phyloP scores from a whole-genome alignment of 108 stramenopile genomes.

The Cyclotella distinguenda region DNA sequence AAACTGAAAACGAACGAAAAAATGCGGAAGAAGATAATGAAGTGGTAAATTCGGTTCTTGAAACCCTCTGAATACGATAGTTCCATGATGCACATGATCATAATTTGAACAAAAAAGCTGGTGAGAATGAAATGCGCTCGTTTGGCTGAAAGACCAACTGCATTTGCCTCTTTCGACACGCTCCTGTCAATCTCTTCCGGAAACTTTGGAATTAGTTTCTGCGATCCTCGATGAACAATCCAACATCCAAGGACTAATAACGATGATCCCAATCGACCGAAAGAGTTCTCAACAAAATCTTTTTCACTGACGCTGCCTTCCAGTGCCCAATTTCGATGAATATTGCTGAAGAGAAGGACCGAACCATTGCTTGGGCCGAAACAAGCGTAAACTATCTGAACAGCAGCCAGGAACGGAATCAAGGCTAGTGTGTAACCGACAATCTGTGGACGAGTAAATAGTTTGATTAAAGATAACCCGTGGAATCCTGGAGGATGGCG shows the following conservation, averaged over 20 bases:
- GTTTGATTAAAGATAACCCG: conserved; percentile 52
- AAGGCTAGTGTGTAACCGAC: conserved; percentile 60
- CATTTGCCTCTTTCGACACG: conserved; percentile 23
- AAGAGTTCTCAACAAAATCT: conserved; percentile 51
- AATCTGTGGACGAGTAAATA: conserved; percentile 60
- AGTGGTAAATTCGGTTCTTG: conserved; percentile 57
- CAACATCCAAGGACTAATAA: conserved; percentile 64
- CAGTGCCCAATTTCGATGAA: conserved; percentile 60
- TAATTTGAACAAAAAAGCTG: conserved; percentile 39
- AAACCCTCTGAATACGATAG: conserved; percentile 77
- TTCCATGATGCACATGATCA: conserved; percentile 67
- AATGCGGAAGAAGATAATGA: conserved; percentile 70
- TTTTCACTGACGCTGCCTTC: conserved; percentile 47
- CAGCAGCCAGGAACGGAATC: conserved; percentile 54
- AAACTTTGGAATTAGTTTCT: conserved; percentile 41
- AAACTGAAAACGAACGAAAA: conserved; percentile 63
- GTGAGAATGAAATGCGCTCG: conserved; percentile 66
- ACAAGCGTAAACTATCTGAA: conserved; percentile 47
- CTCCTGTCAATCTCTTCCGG: conserved; percentile 12
- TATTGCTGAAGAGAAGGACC: conserved; percentile 47
- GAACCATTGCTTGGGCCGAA: conserved; percentile 43
- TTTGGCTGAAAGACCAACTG: conserved; percentile 66
- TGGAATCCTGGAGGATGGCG: conserved; percentile 80
- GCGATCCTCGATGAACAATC: conserved; percentile 34
- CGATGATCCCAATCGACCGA: conserved; percentile 66